Base-by-base conservation (phyloP, 306 rosid species). In the Canavalia ensiformis region DNA sequence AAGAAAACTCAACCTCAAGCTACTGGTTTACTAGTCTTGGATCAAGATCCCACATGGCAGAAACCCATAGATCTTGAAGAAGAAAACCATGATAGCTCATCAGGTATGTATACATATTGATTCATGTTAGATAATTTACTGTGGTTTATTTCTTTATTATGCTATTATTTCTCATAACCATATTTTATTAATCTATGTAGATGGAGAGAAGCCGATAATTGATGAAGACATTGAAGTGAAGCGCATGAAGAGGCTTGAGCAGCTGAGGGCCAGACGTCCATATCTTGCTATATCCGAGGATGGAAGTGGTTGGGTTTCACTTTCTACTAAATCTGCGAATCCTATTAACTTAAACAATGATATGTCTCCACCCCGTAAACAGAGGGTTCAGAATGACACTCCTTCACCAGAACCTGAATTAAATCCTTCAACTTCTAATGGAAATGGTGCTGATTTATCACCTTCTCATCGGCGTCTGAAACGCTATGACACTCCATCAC, bases 261-360 rank as follows among this genome's bases (percentile, higher is more conserved):
- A 78, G 59, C 75, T 91, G 46, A 89, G 84, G 87, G 97, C 96
- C 8, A 87, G 80, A 9, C 96, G 90, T 52, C 83, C 91, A 33
- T 82, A 82, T 84, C 84, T 91, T 88, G 87, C 90, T 63, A 88
- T 93, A 80, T 90, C 94, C 1, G 97, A 93, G 76, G 97, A 95
- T 84, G 98, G 98, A 57, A 95, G 99, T 85, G 99, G 99, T 84
- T 95, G 99, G 98, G 85, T 95, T 86, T 63, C 92, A 34, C 91
- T 95, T 76, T 84, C 98, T 81, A 60, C 86, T 6, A 77, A 87
- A 34, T 30, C 42, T 6, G 73, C 9, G 1, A 78, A 77, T 77
- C 75, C 84, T 76, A 62, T 44, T 50, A 68, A 78, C 57, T 73
- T 76, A 28, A 82, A 76, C 13, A 50, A 84, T 56, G 92, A 89